Evolutionary conservation across 192 early-diverging fungal genomes (phyloP).

Genomic region (Coemansia sp.): DNA sequence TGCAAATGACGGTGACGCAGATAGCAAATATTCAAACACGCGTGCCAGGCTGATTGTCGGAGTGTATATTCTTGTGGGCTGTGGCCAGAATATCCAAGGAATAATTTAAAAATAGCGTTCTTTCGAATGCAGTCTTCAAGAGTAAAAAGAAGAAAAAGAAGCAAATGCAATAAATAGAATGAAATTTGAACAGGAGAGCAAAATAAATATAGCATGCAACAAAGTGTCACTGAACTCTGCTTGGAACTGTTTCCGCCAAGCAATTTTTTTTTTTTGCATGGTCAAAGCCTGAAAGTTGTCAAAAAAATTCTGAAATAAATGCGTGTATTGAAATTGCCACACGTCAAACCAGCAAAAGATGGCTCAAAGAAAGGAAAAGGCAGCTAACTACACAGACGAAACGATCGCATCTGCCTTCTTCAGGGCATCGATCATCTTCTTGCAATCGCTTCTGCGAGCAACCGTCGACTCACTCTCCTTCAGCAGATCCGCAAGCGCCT

Average conservation of each 20-base stretch:
- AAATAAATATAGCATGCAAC: constrained; percentile 5
- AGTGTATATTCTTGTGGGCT: not conserved
- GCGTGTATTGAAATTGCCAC: no score
- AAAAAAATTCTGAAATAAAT: no score
- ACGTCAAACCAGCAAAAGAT: not conserved
- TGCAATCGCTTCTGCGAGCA: constrained; percentile 90
- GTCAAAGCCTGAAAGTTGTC: no score
- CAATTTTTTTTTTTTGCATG: no score
- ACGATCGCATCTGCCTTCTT: constrained; percentile 57
- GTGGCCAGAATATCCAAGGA: not conserved
- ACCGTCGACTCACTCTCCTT: constrained; percentile 95
- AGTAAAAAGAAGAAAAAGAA: not conserved
- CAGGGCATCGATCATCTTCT: constrained; percentile 93
- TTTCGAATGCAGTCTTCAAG: not conserved
- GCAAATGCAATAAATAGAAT: constrained; percentile 12
- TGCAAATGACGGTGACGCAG: not conserved
- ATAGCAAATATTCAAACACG: not conserved
- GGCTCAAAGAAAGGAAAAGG: not conserved
- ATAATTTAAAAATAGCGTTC: not conserved
- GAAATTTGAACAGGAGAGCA: not conserved
- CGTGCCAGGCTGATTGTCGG: not conserved
- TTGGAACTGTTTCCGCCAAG: no score
- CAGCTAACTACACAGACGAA: constrained; percentile 27
- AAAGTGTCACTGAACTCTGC: no score
- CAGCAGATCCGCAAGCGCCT: constrained; percentile 89